Percentiles rank a stretch among this genome's conserved stretches.
Conservation (phyloP, 768 basidiomycete species). For the Saitozyma podzolica region DNA sequence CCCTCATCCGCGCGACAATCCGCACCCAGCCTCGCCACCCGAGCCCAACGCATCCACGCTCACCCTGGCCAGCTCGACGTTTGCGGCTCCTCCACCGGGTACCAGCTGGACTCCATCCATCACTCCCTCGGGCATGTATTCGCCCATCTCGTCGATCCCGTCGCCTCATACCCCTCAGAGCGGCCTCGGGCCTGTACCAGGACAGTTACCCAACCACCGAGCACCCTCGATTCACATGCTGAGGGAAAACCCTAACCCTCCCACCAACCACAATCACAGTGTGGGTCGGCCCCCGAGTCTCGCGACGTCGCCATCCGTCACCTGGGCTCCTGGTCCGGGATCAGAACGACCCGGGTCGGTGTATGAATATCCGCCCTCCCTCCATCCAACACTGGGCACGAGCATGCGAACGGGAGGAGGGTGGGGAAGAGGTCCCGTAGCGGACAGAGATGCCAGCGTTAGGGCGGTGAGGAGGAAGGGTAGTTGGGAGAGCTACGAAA, state of each 20-base stretch:
- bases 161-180: too few relatives aligned
- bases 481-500: conserved; percentile 89
- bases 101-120: neutral
- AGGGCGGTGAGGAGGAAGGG: conserved; percentile 83
- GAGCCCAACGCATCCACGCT: conserved; percentile 87
- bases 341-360: too few relatives aligned
- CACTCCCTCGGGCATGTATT: too few relatives aligned
- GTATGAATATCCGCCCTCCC: conserved; percentile 15
- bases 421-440: conserved; percentile 7
- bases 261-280: too few relatives aligned
- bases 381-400: conserved; percentile 14
- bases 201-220: too few relatives aligned
- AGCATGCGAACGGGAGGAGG: conserved; percentile 13
- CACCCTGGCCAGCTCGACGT: conserved; percentile 91
- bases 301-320: too few relatives aligned
- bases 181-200: too few relatives aligned
- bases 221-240: too few relatives aligned
- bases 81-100: conserved; percentile 56
- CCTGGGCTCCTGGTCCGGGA: too few relatives aligned
- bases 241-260: too few relatives aligned
- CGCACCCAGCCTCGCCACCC: conserved; percentile 85
- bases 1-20: conserved; percentile 95
- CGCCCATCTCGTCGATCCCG: too few relatives aligned
- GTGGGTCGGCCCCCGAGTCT: too few relatives aligned
- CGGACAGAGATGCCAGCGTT: conserved; percentile 80